These are phyloP conservation scores for Penicillium daleae DNA, from an alignment of 495 filamentous ascomycete genomes.

Conservation along the genomic window DNA sequence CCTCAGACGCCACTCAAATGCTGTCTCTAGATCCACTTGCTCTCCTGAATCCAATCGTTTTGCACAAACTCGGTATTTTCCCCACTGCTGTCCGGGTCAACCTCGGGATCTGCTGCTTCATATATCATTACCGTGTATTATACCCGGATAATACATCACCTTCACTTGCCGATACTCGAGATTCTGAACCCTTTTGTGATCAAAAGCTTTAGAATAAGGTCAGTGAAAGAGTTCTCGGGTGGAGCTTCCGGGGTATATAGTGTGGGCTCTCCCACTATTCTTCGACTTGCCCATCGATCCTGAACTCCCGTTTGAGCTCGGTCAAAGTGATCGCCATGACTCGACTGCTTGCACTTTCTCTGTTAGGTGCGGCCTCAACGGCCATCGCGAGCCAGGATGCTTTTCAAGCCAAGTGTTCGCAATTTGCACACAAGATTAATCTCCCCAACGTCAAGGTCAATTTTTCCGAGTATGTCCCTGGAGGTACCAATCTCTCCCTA, in stretches of 20 bases:
- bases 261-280: not conserved
- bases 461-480: constrained; percentile 47
- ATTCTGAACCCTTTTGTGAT: not conserved
- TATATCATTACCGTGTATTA: not conserved
- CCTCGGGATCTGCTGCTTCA: constrained; percentile 17
- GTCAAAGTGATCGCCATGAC: constrained; percentile 17
- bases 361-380: constrained; percentile 30
- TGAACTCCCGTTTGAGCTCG: not conserved
- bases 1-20: not conserved
- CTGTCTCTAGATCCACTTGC: not conserved
- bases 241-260: constrained; percentile 13
- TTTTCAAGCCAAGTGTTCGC: constrained; percentile 36
- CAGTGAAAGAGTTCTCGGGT: not conserved
- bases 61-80: not conserved
- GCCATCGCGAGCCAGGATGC: constrained; percentile 34
- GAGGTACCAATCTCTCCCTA: constrained; percentile 53
- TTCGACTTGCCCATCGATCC: not conserved
- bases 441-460: constrained; percentile 43
- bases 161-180: constrained; percentile 19
- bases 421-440: constrained; percentile 39
- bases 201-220: not conserved
- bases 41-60: not conserved
- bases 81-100: constrained; percentile 9
- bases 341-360: constrained; percentile 21
- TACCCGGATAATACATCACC: constrained; percentile 13